Base-by-base conservation (phyloP, 768 basidiomycete species). In the Tricholoma bakamatsutake region DNA sequence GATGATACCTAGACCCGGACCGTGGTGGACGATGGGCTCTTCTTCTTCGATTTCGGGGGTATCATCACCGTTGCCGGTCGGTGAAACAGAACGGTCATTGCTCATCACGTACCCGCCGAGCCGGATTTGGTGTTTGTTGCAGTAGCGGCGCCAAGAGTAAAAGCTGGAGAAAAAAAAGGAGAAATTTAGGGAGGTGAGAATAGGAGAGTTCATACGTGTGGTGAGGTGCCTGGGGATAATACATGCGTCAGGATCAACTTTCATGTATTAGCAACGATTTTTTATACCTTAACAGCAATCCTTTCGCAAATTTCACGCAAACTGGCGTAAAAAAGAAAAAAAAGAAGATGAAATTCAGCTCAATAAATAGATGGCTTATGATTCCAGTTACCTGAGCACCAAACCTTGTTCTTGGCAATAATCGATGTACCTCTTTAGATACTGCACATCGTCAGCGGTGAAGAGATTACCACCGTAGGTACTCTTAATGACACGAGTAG, bases 111-210 rank as follows among this genome's bases (percentile, higher is more conserved):
- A 93, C 2, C 90, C 89, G 24, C 89, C 88, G 0, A 93, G 76
- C n/a, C 88, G 84, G 50, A 93, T 93, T 68, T 93, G 89, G 67
- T 93, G 90, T 65, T 93, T 93, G 67, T 93, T 93, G 73, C 91
- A 93, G 64, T 93, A 93, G 43, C 91, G 82, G 39, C 91, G 81
- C 91, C 91, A 93, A 1, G 90, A 93, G 66, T 91, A 93, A 67
- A 93, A 93, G 10, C 90, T 92, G 53, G 18, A 13, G n/a, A 51
- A 28, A 31, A 42, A 52, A 24, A 33, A 37, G 30, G 39, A 42
- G 13, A n/a, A n/a, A n/a, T n/a, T 48, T 30, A 30, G 28, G 28
- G n/a, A 28, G 15, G 24, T 15, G 9, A 17, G 4, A 17, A 30
- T 31, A 5, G 13, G 24, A 21, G 15, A 17, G 11, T 31, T 61